phyloP scores from a whole-genome alignment of 2,329 filamentous ascomycete genomes.

The Diaporthe australafricana region DNA sequence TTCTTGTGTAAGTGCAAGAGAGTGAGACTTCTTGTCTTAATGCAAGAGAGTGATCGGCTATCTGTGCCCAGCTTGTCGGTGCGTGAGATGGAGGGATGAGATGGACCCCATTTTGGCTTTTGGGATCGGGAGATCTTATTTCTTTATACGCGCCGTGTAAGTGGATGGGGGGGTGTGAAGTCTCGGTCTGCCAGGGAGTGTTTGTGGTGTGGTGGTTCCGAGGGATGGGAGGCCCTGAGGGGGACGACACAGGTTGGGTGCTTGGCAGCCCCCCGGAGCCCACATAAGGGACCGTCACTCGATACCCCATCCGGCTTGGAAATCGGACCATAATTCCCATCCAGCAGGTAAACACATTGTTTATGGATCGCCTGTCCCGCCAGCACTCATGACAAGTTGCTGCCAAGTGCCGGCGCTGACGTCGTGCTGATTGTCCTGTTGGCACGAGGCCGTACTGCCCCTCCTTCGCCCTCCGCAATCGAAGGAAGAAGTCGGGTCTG shows the following conservation, averaged over 20 bases:
- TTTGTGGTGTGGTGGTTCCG: conserved; percentile 15
- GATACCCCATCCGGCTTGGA: conserved; percentile 27
- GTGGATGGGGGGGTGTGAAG: neutral
- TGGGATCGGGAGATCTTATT: conserved; percentile 3
- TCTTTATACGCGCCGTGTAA: conserved; percentile 16
- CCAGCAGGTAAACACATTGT: neutral
- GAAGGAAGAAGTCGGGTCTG: conserved; percentile 1
- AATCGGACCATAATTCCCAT: conserved; percentile 17
- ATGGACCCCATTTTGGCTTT: neutral
- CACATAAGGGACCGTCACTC: conserved; percentile 18
- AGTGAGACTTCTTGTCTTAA: conserved; percentile 9
- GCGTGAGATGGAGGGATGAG: conserved; percentile 18
- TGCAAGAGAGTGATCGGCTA: conserved; percentile 5
- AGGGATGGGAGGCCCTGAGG: conserved; percentile 4
- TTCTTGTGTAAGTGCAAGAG: conserved; percentile 13
- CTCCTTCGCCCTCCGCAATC: neutral
- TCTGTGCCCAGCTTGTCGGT: neutral
- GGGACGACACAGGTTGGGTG: conserved; percentile 24
- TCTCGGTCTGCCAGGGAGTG: neutral
- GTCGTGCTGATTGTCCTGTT: conserved; percentile 22
- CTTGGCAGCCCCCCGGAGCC: conserved; percentile 26
- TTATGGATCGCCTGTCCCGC: conserved; percentile 5
- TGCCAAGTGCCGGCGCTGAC: conserved; percentile 25
- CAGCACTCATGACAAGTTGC: conserved; percentile 16
- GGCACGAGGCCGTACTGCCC: conserved; percentile 18